A percentile compares a stretch with the other conserved stretches of the same genome.
phyloP scores from a whole-genome alignment of 2,329 filamentous ascomycete species.

The Hypoxylon sp. region DNA sequence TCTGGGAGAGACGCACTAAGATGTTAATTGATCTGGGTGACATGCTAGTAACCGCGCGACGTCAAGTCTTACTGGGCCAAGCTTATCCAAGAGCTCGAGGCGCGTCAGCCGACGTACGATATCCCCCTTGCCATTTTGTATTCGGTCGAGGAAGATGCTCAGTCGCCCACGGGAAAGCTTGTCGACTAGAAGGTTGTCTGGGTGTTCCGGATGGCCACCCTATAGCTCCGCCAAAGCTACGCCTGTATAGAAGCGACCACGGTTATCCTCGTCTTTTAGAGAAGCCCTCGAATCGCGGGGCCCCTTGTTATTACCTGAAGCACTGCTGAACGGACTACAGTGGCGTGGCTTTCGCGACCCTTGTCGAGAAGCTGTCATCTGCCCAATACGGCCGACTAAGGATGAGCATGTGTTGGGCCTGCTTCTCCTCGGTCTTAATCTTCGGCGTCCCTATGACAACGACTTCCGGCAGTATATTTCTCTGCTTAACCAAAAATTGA shows the following conservation, averaged over 20 bases:
- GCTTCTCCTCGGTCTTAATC: constrained; percentile 78
- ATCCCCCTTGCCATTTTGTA: constrained; percentile 68
- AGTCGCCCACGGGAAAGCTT: constrained; percentile 55
- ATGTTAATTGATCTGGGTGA: constrained; percentile 66
- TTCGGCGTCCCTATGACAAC: constrained; percentile 78
- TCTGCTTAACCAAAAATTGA: constrained; percentile 69
- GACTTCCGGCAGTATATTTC: constrained; percentile 79
- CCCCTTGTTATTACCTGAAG: constrained; percentile 65
- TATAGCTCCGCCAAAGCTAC: constrained; percentile 58
- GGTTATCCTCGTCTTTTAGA: constrained; percentile 59
- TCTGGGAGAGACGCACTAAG: constrained; percentile 65
- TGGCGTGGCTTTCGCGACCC: constrained; percentile 76
- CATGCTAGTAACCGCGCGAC: constrained; percentile 60
- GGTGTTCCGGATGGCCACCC: constrained; percentile 62
- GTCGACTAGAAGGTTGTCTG: constrained; percentile 62
- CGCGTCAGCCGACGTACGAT: constrained; percentile 63
- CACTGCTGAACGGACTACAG: constrained; percentile 70
- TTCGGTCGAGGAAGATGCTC: constrained; percentile 61
- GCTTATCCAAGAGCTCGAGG: constrained; percentile 61
- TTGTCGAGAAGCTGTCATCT: constrained; percentile 76
- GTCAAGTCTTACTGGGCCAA: constrained; percentile 65
- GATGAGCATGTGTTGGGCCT: constrained; percentile 77
- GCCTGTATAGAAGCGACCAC: constrained; percentile 56
- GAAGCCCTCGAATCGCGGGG: constrained; percentile 57
- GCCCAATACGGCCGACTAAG: constrained; percentile 77